A percentile compares a stretch with the other conserved stretches of the same genome.
These are phyloP conservation scores for Penicillium ucsense DNA, from an alignment of 495 filamentous ascomycete species.

Conservation along the genomic window DNA sequence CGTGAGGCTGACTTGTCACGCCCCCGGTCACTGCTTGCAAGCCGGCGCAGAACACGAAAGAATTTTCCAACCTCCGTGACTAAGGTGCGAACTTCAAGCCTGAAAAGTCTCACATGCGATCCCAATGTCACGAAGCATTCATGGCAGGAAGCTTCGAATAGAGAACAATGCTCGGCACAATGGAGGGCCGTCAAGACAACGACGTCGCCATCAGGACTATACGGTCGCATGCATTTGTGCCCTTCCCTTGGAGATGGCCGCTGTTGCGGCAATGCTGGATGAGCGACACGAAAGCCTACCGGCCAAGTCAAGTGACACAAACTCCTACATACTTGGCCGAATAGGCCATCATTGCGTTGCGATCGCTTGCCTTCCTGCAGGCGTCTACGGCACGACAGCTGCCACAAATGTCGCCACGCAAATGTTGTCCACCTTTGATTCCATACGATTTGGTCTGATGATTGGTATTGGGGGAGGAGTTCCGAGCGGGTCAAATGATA, in stretches of 20 bases:
- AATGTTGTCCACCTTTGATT: background rate
- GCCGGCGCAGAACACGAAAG: no score
- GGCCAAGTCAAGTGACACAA: background rate
- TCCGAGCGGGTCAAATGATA: background rate
- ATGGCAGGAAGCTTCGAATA: no score
- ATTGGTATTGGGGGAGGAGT: background rate
- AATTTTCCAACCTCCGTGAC: no score
- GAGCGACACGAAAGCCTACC: background rate
- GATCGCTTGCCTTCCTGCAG: background rate
- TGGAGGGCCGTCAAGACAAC: no score
- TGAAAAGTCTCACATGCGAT: no score
- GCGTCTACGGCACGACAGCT: background rate
- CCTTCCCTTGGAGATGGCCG: background rate
- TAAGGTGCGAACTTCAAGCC: no score
- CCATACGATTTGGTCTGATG: background rate
- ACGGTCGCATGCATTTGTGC: background rate
- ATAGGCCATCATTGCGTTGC: background rate
- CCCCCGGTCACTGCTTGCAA: no score
- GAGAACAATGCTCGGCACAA: no score
- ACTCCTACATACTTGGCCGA: background rate
- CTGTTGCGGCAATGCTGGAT: background rate
- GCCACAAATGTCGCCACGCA: background rate
- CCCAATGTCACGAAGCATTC: no score
- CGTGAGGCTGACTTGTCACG: no score
- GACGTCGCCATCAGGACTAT: background rate